Percentiles rank a stretch among this genome's conserved stretches.
phyloP scores from a whole-genome alignment of 1,139 yeast species.

The Nakaseomyces delphensis region DNA sequence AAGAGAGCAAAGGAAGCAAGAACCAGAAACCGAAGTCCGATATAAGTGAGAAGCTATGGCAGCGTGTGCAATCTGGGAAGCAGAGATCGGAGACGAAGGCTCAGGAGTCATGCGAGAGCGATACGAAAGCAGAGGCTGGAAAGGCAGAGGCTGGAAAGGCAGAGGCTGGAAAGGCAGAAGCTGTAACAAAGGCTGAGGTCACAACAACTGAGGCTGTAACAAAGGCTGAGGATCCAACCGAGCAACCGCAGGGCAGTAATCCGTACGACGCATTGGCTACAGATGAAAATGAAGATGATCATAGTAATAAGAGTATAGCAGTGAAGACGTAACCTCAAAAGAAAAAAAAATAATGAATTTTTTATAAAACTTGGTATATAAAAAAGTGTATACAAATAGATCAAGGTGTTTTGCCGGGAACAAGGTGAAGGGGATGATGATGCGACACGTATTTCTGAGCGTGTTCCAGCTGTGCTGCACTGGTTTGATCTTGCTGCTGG shows the following conservation, averaged over 20 bases:
- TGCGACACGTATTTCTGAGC: not conserved
- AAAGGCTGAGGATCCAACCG: too few relatives aligned
- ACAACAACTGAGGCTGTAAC: too few relatives aligned
- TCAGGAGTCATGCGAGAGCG: not conserved
- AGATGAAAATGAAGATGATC: constrained; percentile 1
- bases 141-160: too few relatives aligned
- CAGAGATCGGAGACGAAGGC: not conserved
- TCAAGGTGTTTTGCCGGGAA: too few relatives aligned
- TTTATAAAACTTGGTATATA: too few relatives aligned
- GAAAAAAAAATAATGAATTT: not conserved
- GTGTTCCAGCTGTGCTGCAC: constrained; percentile 4
- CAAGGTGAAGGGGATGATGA: not conserved
- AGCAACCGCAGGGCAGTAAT: not conserved
- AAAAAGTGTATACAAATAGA: too few relatives aligned
- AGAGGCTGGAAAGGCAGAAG: too few relatives aligned
- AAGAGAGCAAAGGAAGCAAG: too few relatives aligned
- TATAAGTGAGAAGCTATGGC: not conserved
- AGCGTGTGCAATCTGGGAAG: not conserved
- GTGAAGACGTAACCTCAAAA: not conserved
- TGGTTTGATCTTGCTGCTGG: constrained; percentile 7
- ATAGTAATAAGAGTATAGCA: not conserved
- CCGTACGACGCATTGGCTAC: not conserved
- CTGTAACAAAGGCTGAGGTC: too few relatives aligned
- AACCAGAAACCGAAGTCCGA: not conserved
- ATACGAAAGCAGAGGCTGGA: not conserved